Base-by-base conservation (phyloP, 2,329 filamentous ascomycete species). In the Mollisiaceae sp. region DNA sequence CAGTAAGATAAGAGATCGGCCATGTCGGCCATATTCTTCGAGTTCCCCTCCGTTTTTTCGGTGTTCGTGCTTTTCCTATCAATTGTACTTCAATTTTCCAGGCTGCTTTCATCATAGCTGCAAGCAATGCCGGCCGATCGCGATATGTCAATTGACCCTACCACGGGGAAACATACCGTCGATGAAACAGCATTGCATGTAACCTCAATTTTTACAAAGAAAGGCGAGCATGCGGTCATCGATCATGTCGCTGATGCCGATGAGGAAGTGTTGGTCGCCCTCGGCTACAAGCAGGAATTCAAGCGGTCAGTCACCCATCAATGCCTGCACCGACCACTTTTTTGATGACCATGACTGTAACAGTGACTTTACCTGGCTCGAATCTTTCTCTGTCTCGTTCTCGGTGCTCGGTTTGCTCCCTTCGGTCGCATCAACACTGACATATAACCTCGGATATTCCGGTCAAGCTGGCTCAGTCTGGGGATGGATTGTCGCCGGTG, bases 401-500 rank as follows among this genome's bases (percentile, higher is more conserved):
- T 60, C 65, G 2, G 60, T 67, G 20, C 27, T 67, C 2, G 65
- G 62, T 0, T 38, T 65, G 5, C 52, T 67, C n/a, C 65, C 65
- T 12, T 63, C 60, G 5, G 38, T 67, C 24, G 65, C 65, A 39
- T 64, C 62, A 15, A 67, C 65, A 8, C 32, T 67, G 4, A 56
- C 39, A 5, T 67, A 64, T 38, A 60, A 58, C 11, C 55, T 67
- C 18, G 65, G 35, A 38, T 67, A 67, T 14, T 60, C 62, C 35
- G 65, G 62, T 38, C 55, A 62, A 36, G 65, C 59, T 4, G 65
- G 65, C 38, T 24, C 65, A n/a, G 85, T 85, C 2, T 89, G 87
- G 86, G 87, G 87, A 11, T 90, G 87, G 87, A 78, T 89, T 8
- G 79, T 89, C 59, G 87, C 87, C 36, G 89, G 89, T 84, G 68